Conservation (phyloP, 371 early-diverging fungal genomes). For the Cladochytrium tenue region DNA sequence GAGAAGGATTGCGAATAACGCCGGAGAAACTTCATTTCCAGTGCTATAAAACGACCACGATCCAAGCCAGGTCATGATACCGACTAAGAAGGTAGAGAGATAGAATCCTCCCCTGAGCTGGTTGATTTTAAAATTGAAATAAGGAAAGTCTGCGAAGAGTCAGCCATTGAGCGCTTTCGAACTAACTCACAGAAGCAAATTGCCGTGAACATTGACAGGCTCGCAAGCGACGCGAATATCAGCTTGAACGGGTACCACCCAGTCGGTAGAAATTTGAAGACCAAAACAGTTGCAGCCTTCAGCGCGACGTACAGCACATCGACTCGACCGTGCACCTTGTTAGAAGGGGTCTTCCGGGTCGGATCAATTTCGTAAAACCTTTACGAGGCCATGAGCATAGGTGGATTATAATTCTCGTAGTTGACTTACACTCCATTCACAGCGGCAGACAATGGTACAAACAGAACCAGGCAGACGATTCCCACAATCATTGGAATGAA, state of each 20-base stretch:
- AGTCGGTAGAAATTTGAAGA: slow-evolving; percentile 9
- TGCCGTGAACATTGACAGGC: slow-evolving; percentile 4
- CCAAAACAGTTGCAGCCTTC: slow-evolving; percentile 10
- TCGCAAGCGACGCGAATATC: neutral
- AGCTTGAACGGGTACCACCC: slow-evolving; percentile 8
- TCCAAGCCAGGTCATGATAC: neutral
- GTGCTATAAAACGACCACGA: neutral
- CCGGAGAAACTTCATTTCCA: neutral
- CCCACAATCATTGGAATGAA: neutral
- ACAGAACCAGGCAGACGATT: slow-evolving; percentile 3
- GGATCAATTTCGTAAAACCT: slow-evolving; percentile 24
- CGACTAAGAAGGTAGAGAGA: neutral
- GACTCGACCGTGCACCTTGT: slow-evolving; percentile 13
- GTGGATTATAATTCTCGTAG: too few relatives aligned
- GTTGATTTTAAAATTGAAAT: slow-evolving; percentile 1
- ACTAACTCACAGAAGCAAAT: neutral
- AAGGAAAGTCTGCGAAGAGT: neutral
- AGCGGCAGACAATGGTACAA: slow-evolving; percentile 4
- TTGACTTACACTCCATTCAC: slow-evolving; percentile 16
- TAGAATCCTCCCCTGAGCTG: neutral
- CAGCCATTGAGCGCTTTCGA: too few relatives aligned
- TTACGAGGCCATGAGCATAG: too few relatives aligned
- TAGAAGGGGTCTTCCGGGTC: slow-evolving; percentile 1
- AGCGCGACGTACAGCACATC: slow-evolving; percentile 14
- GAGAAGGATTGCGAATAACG: neutral